Percentiles rank a stretch among this genome's conserved stretches.
These are phyloP conservation scores for Vitis hybrid DNA, from an alignment of 177 flowering plant genomes.

Conservation along the genomic window DNA sequence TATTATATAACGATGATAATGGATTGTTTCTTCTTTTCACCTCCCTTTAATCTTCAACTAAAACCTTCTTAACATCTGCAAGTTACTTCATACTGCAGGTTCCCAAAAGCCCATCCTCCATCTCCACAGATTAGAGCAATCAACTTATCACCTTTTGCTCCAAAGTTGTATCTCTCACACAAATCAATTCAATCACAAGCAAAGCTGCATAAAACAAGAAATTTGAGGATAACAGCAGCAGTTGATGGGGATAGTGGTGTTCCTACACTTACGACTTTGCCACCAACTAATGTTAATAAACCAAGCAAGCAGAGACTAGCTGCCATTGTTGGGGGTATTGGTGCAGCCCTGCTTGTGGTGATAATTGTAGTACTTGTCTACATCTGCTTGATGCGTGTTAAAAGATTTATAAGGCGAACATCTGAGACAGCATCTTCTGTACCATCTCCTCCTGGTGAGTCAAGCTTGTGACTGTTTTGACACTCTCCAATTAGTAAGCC, in stretches of 20 bases:
- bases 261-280: conserved; percentile 40
- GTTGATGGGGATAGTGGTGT: conserved; percentile 26
- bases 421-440: conserved; percentile 43
- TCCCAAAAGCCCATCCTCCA: conserved; percentile 15
- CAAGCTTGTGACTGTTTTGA: neutral
- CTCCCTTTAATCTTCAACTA: neutral
- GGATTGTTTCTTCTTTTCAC: conserved; percentile 1
- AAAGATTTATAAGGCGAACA: conserved; percentile 30
- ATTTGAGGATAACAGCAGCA: conserved; percentile 20
- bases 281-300: conserved; percentile 22
- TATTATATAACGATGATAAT: neutral
- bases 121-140: conserved; percentile 16
- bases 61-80: neutral
- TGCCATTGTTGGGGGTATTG: conserved; percentile 35
- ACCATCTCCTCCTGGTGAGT: conserved; percentile 38
- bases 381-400: conserved; percentile 41
- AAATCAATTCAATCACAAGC: conserved; percentile 11
- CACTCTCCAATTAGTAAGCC: too few relatives aligned
- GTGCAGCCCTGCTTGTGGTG: conserved; percentile 39
- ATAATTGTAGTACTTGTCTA: conserved; percentile 30
- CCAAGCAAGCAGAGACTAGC: conserved; percentile 29
- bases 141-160: conserved; percentile 15
- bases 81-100: conserved; percentile 21
- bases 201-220: conserved; percentile 17
- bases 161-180: conserved; percentile 15